Percentiles rank a stretch among this genome's conserved stretches.
Conservation (phyloP, 345 rosid genomes). For the Melastoma malabathricum region DNA sequence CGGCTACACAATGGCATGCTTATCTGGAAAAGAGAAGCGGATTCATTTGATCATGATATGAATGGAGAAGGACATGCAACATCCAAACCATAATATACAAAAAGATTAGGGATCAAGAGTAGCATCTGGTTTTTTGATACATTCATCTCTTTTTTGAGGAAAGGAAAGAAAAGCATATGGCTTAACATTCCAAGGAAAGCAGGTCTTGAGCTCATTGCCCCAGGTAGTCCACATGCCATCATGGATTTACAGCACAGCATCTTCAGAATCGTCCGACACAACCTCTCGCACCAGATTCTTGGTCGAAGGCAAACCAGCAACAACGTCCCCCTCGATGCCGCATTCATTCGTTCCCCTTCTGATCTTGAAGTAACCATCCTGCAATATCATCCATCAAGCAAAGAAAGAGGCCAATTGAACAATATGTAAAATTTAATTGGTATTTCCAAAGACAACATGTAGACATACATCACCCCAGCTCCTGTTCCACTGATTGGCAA, state of each 20-base stretch:
- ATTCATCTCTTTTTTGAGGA: too few relatives aligned
- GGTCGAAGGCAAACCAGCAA: constrained; percentile 69
- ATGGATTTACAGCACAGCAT: constrained; percentile 24
- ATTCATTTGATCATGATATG: too few relatives aligned
- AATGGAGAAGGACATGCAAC: too few relatives aligned
- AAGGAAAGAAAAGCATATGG: too few relatives aligned
- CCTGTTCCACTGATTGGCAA: constrained; percentile 90
- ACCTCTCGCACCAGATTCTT: constrained; percentile 51
- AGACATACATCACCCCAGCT: constrained; percentile 90
- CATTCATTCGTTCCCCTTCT: constrained; percentile 84
- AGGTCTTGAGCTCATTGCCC: too few relatives aligned
- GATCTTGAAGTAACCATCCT: constrained; percentile 92
- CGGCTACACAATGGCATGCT: too few relatives aligned
- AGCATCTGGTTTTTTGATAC: too few relatives aligned
- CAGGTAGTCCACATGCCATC: not conserved
- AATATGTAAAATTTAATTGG: not conserved
- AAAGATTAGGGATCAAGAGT: too few relatives aligned
- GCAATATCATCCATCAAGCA: constrained; percentile 7
- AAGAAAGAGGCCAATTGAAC: not conserved
- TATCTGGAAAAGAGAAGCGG: too few relatives aligned
- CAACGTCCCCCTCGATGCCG: constrained; percentile 67
- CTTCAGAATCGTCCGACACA: constrained; percentile 16
- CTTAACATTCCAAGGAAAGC: too few relatives aligned
- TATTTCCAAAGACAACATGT: not conserved
- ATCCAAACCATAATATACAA: too few relatives aligned